Evolutionary conservation across 768 basidiomycete genomes (phyloP), one percentile per base, ranked within the genome.

Genomic region (Pisolithus marmoratus): DNA sequence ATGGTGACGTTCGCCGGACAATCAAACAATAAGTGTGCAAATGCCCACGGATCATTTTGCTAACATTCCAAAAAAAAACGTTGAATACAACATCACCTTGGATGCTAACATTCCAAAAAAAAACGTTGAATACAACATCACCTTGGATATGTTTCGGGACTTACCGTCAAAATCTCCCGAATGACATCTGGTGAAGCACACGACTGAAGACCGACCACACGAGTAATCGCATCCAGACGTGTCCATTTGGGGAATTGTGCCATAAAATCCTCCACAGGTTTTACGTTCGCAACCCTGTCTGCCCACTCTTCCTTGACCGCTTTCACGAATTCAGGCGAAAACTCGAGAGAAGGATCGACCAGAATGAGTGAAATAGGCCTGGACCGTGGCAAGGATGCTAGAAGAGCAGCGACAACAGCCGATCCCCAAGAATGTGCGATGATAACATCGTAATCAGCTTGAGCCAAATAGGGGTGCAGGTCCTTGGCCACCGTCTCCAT

Each of bases 21-120:
- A 22, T 24, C 15, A 8, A 37, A 6, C 22, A 63, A 54, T 20
- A 58, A 47, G 27, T 51, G 50, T 9, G n/a, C n/a, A 22, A 55
- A 60, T 5, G 50, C 22, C 36, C 60, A 56, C 15, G 58, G 61
- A 14, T 44, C 49, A 31, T 60, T 53, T 46, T 58, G 48, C 61
- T 61, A 14, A 34, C n/a, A n/a, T n/a, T n/a, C n/a, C n/a, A n/a
- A n/a, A n/a, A n/a, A n/a, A n/a, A n/a, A n/a, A n/a, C n/a, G 2
- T 2, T 34, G 12, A 12, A 34, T 14, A 31, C 9, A 5, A 7
- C 15, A 20, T 24, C 15, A 26, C 8, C n/a, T 7, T 37, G 12
- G 8, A 29, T 20, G n/a, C n/a, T n/a, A n/a, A n/a, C 14, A 9
- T 31, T 26, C 27, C 6, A 29, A 29, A 29, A 29, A 7, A 20